Evolutionary conservation across 140 eudicot genomes (phyloP).

Genomic region (Cichorium intybus): DNA sequence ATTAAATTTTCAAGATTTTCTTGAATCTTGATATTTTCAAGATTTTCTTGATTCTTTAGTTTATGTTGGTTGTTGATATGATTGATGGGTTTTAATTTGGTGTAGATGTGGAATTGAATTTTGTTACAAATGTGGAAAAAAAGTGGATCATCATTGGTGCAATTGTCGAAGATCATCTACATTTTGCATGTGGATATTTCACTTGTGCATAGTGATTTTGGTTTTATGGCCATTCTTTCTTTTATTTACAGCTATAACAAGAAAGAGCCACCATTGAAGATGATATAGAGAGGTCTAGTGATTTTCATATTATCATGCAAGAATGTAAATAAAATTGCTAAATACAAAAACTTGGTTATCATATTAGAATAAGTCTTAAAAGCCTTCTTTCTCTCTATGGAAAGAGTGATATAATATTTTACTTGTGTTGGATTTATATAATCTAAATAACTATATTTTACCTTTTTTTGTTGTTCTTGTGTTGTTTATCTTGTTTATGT

Average conservation of each 20-base stretch:
- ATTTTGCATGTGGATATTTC: conserved; percentile 47
- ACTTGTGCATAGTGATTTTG: conserved; percentile 29
- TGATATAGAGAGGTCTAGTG: conserved; percentile 1
- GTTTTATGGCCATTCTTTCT: conserved; percentile 36
- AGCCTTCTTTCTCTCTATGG: conserved; percentile 11
- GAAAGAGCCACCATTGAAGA: conserved; percentile 26
- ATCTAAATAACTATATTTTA: conserved; percentile 12
- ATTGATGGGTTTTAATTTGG: neutral
- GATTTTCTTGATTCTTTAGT: conserved; percentile 1
- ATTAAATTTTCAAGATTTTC: neutral
- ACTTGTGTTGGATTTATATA: conserved; percentile 25
- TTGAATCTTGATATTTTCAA: too few species aligned
- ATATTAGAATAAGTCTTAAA: conserved; percentile 7
- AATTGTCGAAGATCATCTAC: conserved; percentile 38
- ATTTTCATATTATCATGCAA: conserved; percentile 17
- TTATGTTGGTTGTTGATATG: conserved; percentile 7
- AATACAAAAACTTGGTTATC: conserved; percentile 16
- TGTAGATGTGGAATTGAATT: conserved; percentile 64
- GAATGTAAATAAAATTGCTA: conserved; percentile 30
- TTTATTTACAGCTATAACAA: conserved; percentile 21
- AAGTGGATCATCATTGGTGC: conserved; percentile 59
- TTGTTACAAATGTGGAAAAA: conserved; percentile 78
- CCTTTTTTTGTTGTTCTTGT: conserved; percentile 11
- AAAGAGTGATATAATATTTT: conserved; percentile 21
- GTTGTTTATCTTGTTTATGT: neutral